A percentile compares a stretch with the other conserved stretches of the same genome.
phyloP scores from a whole-genome alignment of 2,329 filamentous ascomycete genomes.

The Aureobasidium vineae region DNA sequence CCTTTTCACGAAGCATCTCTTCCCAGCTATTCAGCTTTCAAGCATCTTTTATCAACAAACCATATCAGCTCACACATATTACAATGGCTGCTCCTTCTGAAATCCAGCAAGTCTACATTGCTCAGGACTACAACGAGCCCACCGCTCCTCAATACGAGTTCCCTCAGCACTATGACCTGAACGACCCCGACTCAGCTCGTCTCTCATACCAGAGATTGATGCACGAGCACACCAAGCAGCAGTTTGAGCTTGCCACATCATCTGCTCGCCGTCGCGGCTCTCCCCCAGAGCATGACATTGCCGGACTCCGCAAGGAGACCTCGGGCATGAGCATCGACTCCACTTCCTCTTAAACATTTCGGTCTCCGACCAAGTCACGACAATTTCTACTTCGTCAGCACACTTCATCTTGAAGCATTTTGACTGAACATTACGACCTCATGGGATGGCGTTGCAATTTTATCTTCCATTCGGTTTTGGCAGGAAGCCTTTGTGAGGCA shows the following conservation, averaged over 20 bases:
- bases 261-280: constrained; percentile 46
- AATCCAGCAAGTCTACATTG: constrained; percentile 39
- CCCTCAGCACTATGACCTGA: constrained; percentile 45
- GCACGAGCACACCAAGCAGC: constrained; percentile 52
- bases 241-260: constrained; percentile 47
- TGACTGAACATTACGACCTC: constrained; percentile 6
- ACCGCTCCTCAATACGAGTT: constrained; percentile 47
- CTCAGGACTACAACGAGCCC: constrained; percentile 44
- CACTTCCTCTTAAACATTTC: constrained; percentile 24
- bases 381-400: background rate
- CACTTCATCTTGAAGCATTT: background rate
- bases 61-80: background rate
- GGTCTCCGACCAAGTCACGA: constrained; percentile 11
- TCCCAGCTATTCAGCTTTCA: too few species aligned
- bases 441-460: constrained; percentile 8
- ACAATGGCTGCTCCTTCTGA: constrained; percentile 35
- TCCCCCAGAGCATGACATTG: constrained; percentile 29
- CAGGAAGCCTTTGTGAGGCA: background rate
- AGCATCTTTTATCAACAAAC: background rate
- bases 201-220: constrained; percentile 49
- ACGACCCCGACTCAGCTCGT: constrained; percentile 44
- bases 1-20: background rate
- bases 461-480: background rate
- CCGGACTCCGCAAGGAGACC: constrained; percentile 32
- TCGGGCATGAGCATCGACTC: constrained; percentile 36